A percentile compares a stretch with the other conserved stretches of the same genome.
Conservation (phyloP, 352 stramenopile species). For the Phytopythium sindhum region DNA sequence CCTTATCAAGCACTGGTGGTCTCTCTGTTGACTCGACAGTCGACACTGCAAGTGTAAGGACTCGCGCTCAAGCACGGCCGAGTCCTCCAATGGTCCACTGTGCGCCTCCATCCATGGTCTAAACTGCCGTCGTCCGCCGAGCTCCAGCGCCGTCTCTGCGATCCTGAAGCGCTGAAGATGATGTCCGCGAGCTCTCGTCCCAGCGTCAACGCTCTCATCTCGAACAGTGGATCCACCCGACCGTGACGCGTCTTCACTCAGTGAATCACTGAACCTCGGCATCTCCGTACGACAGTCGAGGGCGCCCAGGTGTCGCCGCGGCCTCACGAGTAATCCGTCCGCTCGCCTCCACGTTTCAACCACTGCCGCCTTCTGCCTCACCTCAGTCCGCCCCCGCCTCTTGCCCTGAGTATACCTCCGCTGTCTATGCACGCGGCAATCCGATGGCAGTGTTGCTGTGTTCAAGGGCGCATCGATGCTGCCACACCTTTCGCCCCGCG, state of each 20-base stretch:
- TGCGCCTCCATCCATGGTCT: too few species aligned
- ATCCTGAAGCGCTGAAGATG: background rate
- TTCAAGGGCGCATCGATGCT: background rate
- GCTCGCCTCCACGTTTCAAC: background rate
- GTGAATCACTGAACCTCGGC: too few species aligned
- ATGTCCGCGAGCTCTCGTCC: background rate
- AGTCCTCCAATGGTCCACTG: too few species aligned
- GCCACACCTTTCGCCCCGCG: constrained; percentile 1
- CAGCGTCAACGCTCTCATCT: background rate
- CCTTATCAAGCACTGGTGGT: background rate
- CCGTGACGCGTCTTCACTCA: too few species aligned
- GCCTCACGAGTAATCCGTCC: background rate
- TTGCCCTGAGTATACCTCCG: background rate
- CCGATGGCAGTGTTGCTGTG: background rate
- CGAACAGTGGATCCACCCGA: too few species aligned
- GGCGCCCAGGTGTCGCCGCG: background rate
- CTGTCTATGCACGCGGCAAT: background rate
- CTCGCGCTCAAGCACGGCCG: too few species aligned
- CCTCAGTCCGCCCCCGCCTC: background rate
- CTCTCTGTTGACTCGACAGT: background rate
- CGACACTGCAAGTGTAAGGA: background rate
- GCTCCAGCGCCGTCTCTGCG: background rate
- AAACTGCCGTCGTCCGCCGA: too few species aligned
- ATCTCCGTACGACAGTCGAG: background rate
- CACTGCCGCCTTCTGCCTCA: too few species aligned